Evolutionary conservation across 257 asterid genomes (phyloP).

Genomic region (Petunia secreta): DNA sequence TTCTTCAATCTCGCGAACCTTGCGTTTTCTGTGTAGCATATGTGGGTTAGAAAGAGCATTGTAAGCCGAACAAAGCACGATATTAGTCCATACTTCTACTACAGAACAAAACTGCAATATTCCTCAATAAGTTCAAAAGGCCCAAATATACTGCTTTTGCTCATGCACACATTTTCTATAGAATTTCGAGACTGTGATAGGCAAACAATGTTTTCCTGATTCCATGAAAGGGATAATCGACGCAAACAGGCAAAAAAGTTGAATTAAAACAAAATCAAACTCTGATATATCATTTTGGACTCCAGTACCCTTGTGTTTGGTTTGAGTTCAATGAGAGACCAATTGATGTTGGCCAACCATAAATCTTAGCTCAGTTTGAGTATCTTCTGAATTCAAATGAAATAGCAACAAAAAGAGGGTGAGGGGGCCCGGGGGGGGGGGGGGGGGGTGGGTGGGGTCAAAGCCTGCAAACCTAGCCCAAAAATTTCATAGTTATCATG

Average conservation of each 20-base stretch:
- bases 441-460: background rate
- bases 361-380: background rate
- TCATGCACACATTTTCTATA: background rate
- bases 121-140: too few relatives aligned
- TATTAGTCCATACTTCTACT: background rate
- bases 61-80: background rate
- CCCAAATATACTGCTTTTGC: too few relatives aligned
- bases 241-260: background rate
- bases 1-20: conserved; percentile 87
- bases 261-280: background rate
- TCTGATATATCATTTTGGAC: background rate
- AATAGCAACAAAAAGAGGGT: too few relatives aligned
- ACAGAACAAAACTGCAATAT: too few relatives aligned
- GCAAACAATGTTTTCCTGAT: background rate
- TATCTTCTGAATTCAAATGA: background rate
- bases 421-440: too few relatives aligned
- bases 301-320: background rate
- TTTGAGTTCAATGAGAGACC: too few relatives aligned
- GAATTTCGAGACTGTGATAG: background rate
- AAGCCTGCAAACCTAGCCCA: background rate
- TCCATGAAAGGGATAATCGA: background rate
- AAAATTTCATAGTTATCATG: background rate
- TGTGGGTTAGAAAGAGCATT: background rate
- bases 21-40: conserved; percentile 69
- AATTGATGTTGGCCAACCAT: background rate